Evolutionary conservation across 176 grass and related monocot species (phyloP).

Genomic region (Coix lacrymajobi): DNA sequence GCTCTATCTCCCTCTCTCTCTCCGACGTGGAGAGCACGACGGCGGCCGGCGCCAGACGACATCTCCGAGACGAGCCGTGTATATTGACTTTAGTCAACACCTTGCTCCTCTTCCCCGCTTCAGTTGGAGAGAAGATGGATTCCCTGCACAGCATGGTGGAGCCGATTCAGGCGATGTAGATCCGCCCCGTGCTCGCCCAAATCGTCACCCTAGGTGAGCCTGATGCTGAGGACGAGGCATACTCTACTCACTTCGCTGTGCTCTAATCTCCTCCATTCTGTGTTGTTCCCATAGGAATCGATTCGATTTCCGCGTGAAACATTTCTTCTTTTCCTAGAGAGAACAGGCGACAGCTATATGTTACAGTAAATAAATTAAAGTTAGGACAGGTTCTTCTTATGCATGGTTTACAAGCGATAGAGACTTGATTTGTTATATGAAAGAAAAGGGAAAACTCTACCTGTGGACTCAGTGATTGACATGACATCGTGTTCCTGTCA

Average conservation of each 20-base stretch:
- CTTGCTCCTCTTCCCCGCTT: background rate
- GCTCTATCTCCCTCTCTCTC: no score
- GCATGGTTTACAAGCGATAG: background rate
- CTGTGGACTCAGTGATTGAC: background rate
- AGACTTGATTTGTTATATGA: background rate
- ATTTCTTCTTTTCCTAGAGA: background rate
- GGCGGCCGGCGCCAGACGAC: no score
- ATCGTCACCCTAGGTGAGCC: constrained; percentile 44
- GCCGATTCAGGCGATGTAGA: constrained; percentile 33
- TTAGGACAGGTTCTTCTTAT: no score
- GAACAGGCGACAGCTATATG: background rate
- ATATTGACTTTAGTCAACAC: background rate
- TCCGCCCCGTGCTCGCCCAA: constrained; percentile 39
- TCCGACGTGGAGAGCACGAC: no score
- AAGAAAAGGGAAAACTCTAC: background rate
- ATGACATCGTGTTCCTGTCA: background rate
- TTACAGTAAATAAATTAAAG: no score
- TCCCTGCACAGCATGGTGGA: constrained; percentile 23
- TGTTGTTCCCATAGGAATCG: background rate
- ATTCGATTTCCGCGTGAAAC: background rate
- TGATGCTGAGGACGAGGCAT: no score
- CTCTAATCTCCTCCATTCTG: background rate
- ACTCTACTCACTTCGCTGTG: background rate
- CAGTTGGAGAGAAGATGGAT: constrained; percentile 14
- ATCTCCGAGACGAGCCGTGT: background rate